phyloP scores from a whole-genome alignment of 1,284 basidiomycete species.

The Neonothopanus nambi region DNA sequence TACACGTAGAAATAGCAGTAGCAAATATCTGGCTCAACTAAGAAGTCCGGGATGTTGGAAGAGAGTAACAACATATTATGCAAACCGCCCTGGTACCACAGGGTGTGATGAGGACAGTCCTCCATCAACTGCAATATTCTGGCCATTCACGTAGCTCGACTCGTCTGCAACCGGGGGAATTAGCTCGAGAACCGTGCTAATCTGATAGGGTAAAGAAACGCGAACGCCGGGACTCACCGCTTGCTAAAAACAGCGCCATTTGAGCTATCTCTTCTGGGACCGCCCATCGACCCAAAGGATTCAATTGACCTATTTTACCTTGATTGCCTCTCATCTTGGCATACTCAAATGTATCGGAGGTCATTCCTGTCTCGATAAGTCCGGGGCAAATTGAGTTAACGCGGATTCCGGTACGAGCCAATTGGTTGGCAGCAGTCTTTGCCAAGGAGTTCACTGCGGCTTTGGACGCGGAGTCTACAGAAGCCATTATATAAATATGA shows the following conservation, averaged over 20 bases:
- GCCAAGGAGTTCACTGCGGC: constrained; percentile 89
- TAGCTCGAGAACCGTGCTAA: constrained; percentile 10
- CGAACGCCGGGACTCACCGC: constrained; percentile 52
- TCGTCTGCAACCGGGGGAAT: constrained; percentile 58
- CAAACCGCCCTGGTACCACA: constrained; percentile 38
- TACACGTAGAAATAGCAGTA: too few relatives aligned
- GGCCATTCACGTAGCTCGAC: constrained; percentile 91
- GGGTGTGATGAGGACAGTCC: constrained; percentile 31
- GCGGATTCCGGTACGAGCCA: constrained; percentile 81
- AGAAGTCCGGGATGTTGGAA: neutral
- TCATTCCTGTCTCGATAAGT: constrained; percentile 91
- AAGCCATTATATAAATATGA: constrained; percentile 14
- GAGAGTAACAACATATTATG: constrained; percentile 17
- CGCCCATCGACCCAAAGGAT: constrained; percentile 81
- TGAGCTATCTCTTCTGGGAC: constrained; percentile 84
- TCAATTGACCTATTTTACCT: constrained; percentile 83
- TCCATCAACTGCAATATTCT: constrained; percentile 86
- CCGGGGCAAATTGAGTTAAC: constrained; percentile 93
- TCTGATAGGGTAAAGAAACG: neutral
- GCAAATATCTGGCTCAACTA: neutral
- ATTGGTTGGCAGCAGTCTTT: constrained; percentile 77
- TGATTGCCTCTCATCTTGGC: constrained; percentile 75
- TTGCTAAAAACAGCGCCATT: constrained; percentile 83
- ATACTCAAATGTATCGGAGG: constrained; percentile 68
- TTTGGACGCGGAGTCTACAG: constrained; percentile 84